Base-by-base conservation (phyloP, 2,329 filamentous ascomycete species). In the Chaetothyriales sp. region DNA sequence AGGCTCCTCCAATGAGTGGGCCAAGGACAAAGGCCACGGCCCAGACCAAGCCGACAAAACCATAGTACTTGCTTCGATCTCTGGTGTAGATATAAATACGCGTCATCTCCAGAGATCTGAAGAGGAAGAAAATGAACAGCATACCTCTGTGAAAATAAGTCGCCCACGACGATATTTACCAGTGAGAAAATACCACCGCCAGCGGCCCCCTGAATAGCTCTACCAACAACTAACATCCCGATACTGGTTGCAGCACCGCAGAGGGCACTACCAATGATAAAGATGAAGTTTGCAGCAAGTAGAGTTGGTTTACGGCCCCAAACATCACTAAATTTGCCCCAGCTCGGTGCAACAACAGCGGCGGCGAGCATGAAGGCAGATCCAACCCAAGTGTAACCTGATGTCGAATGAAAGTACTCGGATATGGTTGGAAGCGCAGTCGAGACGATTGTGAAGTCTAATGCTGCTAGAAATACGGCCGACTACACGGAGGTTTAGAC, bases 351-450 rank as follows among this genome's bases (percentile, higher is more conserved):
- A 0, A 53, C 66, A 0, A 73, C 73, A 3, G 73, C 66, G 54
- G 70, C 71, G 43, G 70, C 70, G 18, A 77, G 68, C 1, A 75
- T 61, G 54, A 76, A 78, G 6, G 74, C 70, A 20, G 68, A 70
- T 15, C 75, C 75, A 33, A 78, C 72, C 76, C 76, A 78, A 5
- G 70, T 72, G 56, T 77, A 77, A 18, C 73, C 74, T 6, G 58
- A 63, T 3, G 69, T 66, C 4, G 73, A 74, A 18, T 75, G 64
- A 59, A 79, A 77, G 33, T 76, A 65, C 54, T 73, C 69, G 15
- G 72, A 70, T 49, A 82, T 82, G 1, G 77, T 80, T 0, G 80
- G 79, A 0, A 82, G 66, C 2, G 79, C 77, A 2, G 80, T 82
- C 0, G 79, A 77, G 50, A 82, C 71, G 56, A 82, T 82, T 0